phyloP scores from a whole-genome alignment of 495 filamentous ascomycete genomes.

The Tirmania nivea region DNA sequence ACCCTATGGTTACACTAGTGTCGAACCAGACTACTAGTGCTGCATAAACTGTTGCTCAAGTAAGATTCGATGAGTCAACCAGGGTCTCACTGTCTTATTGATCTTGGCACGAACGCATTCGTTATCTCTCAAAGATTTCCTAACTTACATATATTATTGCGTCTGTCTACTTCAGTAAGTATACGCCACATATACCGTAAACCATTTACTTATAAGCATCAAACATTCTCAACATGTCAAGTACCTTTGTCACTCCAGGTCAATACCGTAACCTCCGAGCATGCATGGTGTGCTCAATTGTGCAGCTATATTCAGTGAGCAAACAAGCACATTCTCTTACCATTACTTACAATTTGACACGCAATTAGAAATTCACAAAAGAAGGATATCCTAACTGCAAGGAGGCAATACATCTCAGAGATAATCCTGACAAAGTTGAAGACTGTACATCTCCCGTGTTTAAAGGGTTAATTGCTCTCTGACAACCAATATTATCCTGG shows the following conservation, averaged over 20 bases:
- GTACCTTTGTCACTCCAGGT: slow-evolving; percentile 37
- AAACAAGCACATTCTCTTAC: slow-evolving; percentile 2
- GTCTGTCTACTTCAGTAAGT: too few species aligned
- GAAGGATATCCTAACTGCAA: slow-evolving; percentile 95
- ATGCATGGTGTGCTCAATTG: slow-evolving; percentile 94
- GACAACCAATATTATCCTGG: slow-evolving; percentile 64
- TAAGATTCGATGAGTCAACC: too few species aligned
- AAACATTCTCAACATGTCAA: neutral
- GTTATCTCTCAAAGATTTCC: too few species aligned
- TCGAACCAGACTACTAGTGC: too few species aligned
- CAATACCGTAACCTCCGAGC: slow-evolving; percentile 71
- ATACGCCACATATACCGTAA: too few species aligned
- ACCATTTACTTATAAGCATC: too few species aligned
- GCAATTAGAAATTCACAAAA: slow-evolving; percentile 46
- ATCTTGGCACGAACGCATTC: too few species aligned
- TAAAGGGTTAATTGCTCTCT: slow-evolving; percentile 65
- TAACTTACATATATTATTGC: too few species aligned
- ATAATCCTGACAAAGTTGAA: slow-evolving; percentile 55
- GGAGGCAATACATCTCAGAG: slow-evolving; percentile 58
- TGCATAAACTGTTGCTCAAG: too few species aligned
- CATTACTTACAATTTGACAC: neutral
- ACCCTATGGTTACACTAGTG: too few species aligned
- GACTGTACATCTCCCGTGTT: slow-evolving; percentile 91
- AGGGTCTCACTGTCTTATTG: too few species aligned
- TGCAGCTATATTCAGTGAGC: slow-evolving; percentile 53